Base-by-base conservation (phyloP, 371 early-diverging fungal genomes). In the Polyrhizophydium stewartii region DNA sequence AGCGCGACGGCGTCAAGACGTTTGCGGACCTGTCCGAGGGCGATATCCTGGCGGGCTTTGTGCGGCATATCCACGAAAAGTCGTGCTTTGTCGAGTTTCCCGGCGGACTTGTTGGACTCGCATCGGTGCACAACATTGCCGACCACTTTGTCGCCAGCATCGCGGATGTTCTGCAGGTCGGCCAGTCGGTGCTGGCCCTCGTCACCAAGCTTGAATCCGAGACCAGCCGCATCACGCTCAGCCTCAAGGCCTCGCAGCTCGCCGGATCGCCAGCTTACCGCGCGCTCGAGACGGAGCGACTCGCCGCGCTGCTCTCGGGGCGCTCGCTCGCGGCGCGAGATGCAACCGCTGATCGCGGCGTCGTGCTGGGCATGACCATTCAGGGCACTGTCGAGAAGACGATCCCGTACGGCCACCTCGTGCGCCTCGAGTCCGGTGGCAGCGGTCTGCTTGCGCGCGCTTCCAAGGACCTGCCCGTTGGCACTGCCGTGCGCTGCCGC, bases 161-260 rank as follows among this genome's bases (percentile, higher is more conserved):
- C 6, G 59, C 61, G 24, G 80, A 81, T 22, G 47, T 71, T 52
- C 77, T 87, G 51, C 53, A 68, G 35, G 55, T 58, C 22, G 78
- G 85, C 56, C 89, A 92, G 65, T 84, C 89, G 13, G 88, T 92
- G 9, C 32, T 87, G 28, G 82, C 82, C 27, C 64, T 60, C 47
- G 79, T 91, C 21, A 63, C 65, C 47, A 64, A 62, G 33, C 66
- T 87, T 9, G 81, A 86, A 19, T 60, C 59, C 17, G 74, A 68
- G 22, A 65, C 60, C 31, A 64, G 70, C 10, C 72, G 72, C 58
- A 61, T 81, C 21, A 72, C 76, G 16, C 67, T 89, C 27, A 75
- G 81, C n/a, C 69, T 89, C 58, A 89, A 90, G 71, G 68, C 71
- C 31, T 87, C 89, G 0, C 73, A 57, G 16, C 32, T 51, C 22